Evolutionary conservation across 768 basidiomycete species (phyloP), one percentile per base, ranked within the genome.

Genomic region (Cyathus striatus): DNA sequence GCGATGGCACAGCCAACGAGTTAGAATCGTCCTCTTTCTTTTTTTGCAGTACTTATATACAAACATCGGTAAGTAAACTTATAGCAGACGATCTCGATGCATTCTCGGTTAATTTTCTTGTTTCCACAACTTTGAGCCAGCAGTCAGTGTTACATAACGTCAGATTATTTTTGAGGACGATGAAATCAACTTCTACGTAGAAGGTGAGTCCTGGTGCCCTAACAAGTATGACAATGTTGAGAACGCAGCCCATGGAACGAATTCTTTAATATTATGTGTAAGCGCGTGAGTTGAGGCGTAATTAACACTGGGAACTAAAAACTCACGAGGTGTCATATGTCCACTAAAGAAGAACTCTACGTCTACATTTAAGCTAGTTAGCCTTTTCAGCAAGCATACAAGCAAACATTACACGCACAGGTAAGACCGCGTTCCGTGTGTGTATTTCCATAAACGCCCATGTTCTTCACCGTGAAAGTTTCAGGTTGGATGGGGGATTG

Each of bases 351-450:
- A 74, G 53, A 79, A 79, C 51, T 80, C 78, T 37, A 79, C 71
- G 49, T 74, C 78, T 79, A 38, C 6, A 23, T 22, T 16, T 36
- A 26, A 38, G 40, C 42, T 12, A 37, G 35, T 30, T 16, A 34
- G 41, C 22, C 16, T 23, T 33, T 13, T 30, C 32, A 46, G 35
- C 22, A 32, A 27, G 16, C 35, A 24, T 38, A 33, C 27, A 9
- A 27, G 2, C 10, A 36, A 36, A 36, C n/a, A n/a, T 9, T 30
- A 30, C 9, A 51, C 73, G 48, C 50, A 79, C 83, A 86, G 63
- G 64, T 84, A 64, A 85, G 65, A 21, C 76, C 75, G 9, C 83
- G 76, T 55, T 86, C 85, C 1, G 69, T 67, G 43, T 84, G 82
- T 56, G 68, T 65, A 24, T 62, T 78, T 1, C 83, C 84, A 38